phyloP scores from a whole-genome alignment of 495 filamentous ascomycete species.

The Xylaria nigripes region DNA sequence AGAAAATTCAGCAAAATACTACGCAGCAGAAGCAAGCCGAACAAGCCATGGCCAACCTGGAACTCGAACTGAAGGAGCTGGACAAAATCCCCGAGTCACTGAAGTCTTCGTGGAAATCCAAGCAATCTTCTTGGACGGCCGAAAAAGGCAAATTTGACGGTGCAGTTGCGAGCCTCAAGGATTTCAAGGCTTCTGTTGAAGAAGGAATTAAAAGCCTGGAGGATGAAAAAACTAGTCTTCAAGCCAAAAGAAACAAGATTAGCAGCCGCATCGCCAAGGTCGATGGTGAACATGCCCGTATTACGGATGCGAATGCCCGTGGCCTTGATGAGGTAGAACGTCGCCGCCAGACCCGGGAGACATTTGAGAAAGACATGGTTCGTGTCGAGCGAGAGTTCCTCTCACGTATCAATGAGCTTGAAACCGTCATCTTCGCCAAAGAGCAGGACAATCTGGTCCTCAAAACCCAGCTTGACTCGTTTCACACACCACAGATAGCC shows the following conservation, averaged over 20 bases:
- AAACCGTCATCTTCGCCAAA: slow-evolving; percentile 32
- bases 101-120: slow-evolving; percentile 48
- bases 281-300: slow-evolving; percentile 68
- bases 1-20: slow-evolving; percentile 68
- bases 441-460: slow-evolving; percentile 34
- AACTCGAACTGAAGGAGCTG: slow-evolving; percentile 56
- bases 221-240: slow-evolving; percentile 55
- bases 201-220: slow-evolving; percentile 56
- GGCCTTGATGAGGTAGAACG: slow-evolving; percentile 68
- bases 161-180: slow-evolving; percentile 50
- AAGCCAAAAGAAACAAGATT: slow-evolving; percentile 72
- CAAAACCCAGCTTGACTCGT: slow-evolving; percentile 31
- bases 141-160: slow-evolving; percentile 56
- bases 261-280: slow-evolving; percentile 66
- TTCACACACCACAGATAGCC: slow-evolving; percentile 29
- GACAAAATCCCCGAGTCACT: slow-evolving; percentile 63
- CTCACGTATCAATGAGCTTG: slow-evolving; percentile 30
- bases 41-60: slow-evolving; percentile 55
- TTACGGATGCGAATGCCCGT: slow-evolving; percentile 66
- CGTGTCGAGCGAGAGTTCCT: slow-evolving; percentile 44
- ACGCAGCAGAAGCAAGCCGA: slow-evolving; percentile 75
- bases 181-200: slow-evolving; percentile 55
- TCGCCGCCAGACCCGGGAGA: slow-evolving; percentile 58
- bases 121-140: slow-evolving; percentile 53
- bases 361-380: slow-evolving; percentile 54